Base-by-base conservation (phyloP, 1,139 yeast species). In the Pichia terricola region DNA sequence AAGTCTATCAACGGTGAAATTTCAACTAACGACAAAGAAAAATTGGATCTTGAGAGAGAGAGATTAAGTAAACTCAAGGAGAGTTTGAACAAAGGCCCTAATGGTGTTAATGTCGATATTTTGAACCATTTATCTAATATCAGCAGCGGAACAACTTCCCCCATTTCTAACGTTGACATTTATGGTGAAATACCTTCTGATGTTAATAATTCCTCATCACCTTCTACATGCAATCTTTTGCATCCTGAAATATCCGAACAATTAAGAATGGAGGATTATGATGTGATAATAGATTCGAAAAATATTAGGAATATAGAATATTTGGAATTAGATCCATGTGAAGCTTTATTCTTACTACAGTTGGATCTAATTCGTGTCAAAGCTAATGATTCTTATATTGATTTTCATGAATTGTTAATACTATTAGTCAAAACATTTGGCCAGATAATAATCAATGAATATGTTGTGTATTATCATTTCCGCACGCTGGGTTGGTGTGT, bases 401-500 rank as follows among this genome's bases (percentile, higher is more conserved):
- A 28, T 8, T 33, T 44, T 7, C 34, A 39, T n/a, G 30, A 44
- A 4, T 51, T 74, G 4, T 67, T 74, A 40, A 44, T 50, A 31
- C 8, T 65, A 61, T 50, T 68, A 54, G 49, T 51, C 41, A 43
- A 51, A 25, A 40, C 38, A 11, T 41, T 40, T 38, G 58, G 55
- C 22, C 42, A n/a, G 10, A 41, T 11, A 64, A 77, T 80, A 53
- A 59, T 79, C 3, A 45, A 73, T 2, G 70, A 75, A 39, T 91
- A 85, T 57, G 79, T 78, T 5, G 91, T 76, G 0, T 91, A 89
- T 57, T 95, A 88, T 58, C 89, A 88, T 59, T 89, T 79, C 62
- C 71, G 95, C 43, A 79, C 96, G 0, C 71, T 79, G 33, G 97
- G 97, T 0, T 91, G 97, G 97, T 89, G 97, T 68, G 94, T 81